These are phyloP conservation scores for Boletales sp. DNA, from an alignment of 768 basidiomycete species.

Conservation along the genomic window DNA sequence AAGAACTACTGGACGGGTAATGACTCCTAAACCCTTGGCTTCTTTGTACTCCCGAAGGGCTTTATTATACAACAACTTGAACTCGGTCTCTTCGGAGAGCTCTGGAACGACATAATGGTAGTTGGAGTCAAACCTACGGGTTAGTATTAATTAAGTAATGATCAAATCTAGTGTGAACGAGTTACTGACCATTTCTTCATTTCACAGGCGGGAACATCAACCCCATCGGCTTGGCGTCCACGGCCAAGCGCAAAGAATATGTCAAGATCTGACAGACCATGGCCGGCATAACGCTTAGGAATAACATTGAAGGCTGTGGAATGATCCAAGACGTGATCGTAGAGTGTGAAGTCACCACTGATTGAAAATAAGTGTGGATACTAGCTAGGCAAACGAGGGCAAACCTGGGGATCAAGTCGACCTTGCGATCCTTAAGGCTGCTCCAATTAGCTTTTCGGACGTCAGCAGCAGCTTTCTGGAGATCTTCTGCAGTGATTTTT, in stretches of 20 bases:
- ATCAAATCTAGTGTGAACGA: neutral
- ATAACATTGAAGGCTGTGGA: slow-evolving; percentile 95
- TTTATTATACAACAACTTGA: slow-evolving; percentile 97
- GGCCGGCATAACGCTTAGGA: slow-evolving; percentile 87
- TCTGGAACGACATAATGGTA: slow-evolving; percentile 99
- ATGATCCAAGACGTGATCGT: slow-evolving; percentile 98
- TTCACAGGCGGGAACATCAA: slow-evolving; percentile 95
- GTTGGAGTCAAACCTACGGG: slow-evolving; percentile 90
- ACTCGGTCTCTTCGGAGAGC: slow-evolving; percentile 83
- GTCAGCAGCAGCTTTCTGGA: slow-evolving; percentile 82
- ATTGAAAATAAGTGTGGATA: slow-evolving; percentile 15
- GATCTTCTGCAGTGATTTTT: slow-evolving; percentile 83
- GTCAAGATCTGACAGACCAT: slow-evolving; percentile 84
- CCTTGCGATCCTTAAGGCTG: slow-evolving; percentile 76
- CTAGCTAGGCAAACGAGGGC: slow-evolving; percentile 17
- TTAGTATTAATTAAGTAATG: neutral
- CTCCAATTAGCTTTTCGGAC: slow-evolving; percentile 89
- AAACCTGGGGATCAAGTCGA: slow-evolving; percentile 90
- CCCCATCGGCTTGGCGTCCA: slow-evolving; percentile 89
- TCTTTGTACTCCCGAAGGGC: slow-evolving; percentile 91
- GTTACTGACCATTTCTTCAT: slow-evolving; percentile 96
- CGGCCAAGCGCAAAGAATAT: slow-evolving; percentile 99
- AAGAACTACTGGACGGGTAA: slow-evolving; percentile 92
- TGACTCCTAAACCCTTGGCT: slow-evolving; percentile 84
- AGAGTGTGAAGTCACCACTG: slow-evolving; percentile 98